Conservation (phyloP, 2,329 filamentous ascomycete species). For the Aspergillus puulaauensis region DNA sequence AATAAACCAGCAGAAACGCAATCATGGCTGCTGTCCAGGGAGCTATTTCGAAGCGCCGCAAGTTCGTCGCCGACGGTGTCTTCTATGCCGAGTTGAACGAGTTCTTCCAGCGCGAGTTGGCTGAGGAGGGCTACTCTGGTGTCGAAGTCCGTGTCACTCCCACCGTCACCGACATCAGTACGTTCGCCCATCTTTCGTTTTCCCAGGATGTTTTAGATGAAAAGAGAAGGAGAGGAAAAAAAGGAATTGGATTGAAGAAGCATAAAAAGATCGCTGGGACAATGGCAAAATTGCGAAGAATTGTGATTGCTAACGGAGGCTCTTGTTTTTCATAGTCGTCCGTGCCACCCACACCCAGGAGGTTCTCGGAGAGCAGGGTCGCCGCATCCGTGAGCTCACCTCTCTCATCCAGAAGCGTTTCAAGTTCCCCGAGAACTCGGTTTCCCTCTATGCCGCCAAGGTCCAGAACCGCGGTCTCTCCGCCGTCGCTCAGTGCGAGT, state of each 20-base stretch:
- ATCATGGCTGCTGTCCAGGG: conserved; percentile 53
- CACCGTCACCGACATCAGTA: conserved; percentile 98
- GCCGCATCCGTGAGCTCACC: conserved; percentile 99
- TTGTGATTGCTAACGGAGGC: conserved; percentile 33
- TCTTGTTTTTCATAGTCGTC: conserved; percentile 63
- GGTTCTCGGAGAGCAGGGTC: conserved; percentile 99
- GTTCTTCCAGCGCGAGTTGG: conserved; percentile 99
- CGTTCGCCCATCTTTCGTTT: conserved; percentile 30
- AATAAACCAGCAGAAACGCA: conserved; percentile 38
- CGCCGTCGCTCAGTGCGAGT: conserved; percentile 99
- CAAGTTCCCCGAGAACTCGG: conserved; percentile 99
- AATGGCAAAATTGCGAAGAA: conserved; percentile 9
- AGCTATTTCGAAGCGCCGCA: conserved; percentile 54
- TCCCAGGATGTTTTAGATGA: conserved; percentile 11
- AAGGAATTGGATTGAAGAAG: conserved; percentile 3
- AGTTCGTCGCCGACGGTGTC: conserved; percentile 97
- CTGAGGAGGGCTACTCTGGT: conserved; percentile 99
- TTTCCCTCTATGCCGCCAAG: conserved; percentile 99
- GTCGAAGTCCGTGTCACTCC: conserved; percentile 99
- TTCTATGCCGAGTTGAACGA: conserved; percentile 99
- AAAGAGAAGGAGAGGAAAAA: conserved; percentile 12
- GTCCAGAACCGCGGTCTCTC: conserved; percentile 99
- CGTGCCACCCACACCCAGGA: conserved; percentile 99
- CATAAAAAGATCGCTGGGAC: background rate
- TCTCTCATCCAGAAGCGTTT: conserved; percentile 99